Base-by-base conservation (phyloP, 371 early-diverging fungal species). In the Mucor circinelloides region DNA sequence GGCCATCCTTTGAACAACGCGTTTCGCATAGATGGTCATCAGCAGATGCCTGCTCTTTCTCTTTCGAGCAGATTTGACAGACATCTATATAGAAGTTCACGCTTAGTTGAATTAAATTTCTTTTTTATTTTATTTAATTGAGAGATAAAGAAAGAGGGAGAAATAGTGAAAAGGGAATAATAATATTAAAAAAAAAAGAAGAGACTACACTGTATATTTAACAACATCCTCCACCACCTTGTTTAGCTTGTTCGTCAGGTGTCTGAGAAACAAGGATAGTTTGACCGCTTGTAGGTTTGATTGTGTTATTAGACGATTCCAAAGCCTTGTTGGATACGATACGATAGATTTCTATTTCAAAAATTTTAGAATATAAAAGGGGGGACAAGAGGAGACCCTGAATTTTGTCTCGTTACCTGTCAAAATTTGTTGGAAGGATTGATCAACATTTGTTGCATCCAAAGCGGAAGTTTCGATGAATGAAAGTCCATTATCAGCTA, bases 381-480 rank as follows among this genome's bases (percentile, higher is more conserved):
- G 25, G 28, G 6, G 10, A 28, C 12, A n/a, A 9, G 12, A 46
- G 0, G 40, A 46, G 0, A 25, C 25, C 42, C 38, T 44, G 27
- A 27, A n/a, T 34, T 9, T 27, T 40, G 7, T 48, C 25, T 50
- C 19, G 19, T 62, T 87, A 92, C 95, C 93, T 66, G 95, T 93
- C 76, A 97, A 80, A 65, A 96, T 97, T 66, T 93, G 89, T 72
- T 95, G 94, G 87, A 97, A 97, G 5, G 97, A 91, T 61, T 90
- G 82, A 71, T 97, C 97, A 59, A 97, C 97, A 79, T 97, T 97
- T 85, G 89, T 93, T 19, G 94, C 82, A 72, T 97, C 97, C 77
- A 97, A 78, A 23, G 97, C 97, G 12, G 97, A 97, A 1, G 97
- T 97, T 77, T 97, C 97, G 65, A 97, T 96, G 73, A 97, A 97